phyloP scores from a whole-genome alignment of 2,329 filamentous ascomycete species.

The Trichoderma sp. region DNA sequence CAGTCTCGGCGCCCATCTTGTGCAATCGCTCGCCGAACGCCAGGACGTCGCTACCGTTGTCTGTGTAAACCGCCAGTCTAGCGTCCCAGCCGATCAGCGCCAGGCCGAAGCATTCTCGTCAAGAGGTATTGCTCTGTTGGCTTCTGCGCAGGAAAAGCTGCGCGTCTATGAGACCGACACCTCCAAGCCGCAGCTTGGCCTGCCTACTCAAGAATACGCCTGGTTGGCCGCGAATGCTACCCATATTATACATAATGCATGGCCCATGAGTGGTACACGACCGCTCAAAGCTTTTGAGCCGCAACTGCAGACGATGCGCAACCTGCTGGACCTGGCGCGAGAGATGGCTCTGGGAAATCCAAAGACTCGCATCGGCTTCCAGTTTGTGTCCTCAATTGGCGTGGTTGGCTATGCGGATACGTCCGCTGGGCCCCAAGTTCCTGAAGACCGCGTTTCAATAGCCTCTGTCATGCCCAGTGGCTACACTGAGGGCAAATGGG shows the following conservation, averaged over 20 bases:
- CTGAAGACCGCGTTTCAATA: background rate
- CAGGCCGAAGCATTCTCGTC: background rate
- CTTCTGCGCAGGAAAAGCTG: background rate
- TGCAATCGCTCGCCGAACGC: background rate
- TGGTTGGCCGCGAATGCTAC: background rate
- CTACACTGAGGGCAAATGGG: background rate
- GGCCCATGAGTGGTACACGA: background rate
- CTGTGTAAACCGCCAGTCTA: background rate
- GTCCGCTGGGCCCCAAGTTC: background rate
- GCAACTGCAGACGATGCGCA: background rate
- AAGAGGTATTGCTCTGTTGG: background rate
- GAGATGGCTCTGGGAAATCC: background rate
- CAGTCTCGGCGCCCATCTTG: background rate
- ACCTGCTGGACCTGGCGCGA: background rate
- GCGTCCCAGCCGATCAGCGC: background rate
- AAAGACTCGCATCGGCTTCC: background rate
- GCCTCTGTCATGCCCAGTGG: background rate
- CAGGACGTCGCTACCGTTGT: background rate
- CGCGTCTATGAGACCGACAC: background rate
- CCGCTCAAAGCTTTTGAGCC: background rate
- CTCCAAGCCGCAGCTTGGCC: background rate
- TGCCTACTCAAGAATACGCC: background rate
- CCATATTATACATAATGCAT: background rate
- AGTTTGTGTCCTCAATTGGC: background rate
- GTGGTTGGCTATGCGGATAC: background rate